Evolutionary conservation across 1,139 yeast genomes (phyloP).

Genomic region (Pichia sp.): DNA sequence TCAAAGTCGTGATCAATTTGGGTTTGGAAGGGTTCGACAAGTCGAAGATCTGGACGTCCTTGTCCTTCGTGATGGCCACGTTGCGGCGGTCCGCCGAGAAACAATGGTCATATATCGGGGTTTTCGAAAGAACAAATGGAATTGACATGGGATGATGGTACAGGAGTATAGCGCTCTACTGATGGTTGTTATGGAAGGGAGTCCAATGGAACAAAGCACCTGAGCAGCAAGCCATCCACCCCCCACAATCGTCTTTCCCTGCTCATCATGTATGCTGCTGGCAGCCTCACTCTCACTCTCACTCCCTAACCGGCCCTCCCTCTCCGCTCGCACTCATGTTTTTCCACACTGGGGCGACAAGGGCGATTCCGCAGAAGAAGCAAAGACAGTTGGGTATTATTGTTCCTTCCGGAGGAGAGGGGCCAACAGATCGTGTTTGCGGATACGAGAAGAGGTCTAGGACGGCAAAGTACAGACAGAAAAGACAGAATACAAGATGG

Average conservation of each 20-base stretch:
- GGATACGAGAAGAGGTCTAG: neutral
- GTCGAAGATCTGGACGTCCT: conserved; percentile 69
- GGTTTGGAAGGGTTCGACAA: conserved; percentile 41
- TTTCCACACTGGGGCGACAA: neutral
- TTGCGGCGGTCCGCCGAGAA: conserved; percentile 65
- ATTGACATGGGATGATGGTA: conserved; percentile 22
- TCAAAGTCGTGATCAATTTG: conserved; percentile 54
- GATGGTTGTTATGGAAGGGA: conserved; percentile 3
- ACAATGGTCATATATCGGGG: conserved; percentile 87
- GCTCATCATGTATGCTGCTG: no score
- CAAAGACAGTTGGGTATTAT: neutral
- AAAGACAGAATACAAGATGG: conserved; percentile 8
- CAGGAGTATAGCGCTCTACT: conserved; percentile 34
- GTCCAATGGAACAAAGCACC: no score
- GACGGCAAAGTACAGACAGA: neutral
- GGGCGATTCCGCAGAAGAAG: neutral
- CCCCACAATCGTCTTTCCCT: no score
- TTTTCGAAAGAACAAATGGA: conserved; percentile 66
- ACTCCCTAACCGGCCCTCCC: neutral
- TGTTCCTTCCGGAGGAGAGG: neutral
- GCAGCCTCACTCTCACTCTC: neutral
- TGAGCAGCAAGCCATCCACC: no score
- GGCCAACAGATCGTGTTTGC: neutral
- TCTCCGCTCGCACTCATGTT: neutral
- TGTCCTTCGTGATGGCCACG: conserved; percentile 80